Conservation (phyloP, 805 yeast genomes). For the Saccharomycopsis olivae region DNA sequence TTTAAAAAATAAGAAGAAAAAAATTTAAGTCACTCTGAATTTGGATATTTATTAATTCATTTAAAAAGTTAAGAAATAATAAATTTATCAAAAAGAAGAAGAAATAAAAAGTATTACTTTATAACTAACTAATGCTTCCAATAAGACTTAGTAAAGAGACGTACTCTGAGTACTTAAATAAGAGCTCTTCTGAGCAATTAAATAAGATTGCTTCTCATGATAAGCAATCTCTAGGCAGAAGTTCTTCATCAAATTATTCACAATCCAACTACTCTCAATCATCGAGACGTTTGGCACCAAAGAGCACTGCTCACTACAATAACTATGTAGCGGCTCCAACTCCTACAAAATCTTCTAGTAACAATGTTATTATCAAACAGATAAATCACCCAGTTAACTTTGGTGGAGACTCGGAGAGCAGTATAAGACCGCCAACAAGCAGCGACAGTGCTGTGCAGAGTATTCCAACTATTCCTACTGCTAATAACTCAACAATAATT, state of each 20-base stretch:
- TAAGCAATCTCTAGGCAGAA: background rate
- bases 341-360: background rate
- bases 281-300: background rate
- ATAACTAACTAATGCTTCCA: too few relatives aligned
- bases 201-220: background rate
- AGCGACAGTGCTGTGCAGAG: background rate
- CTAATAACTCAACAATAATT: background rate
- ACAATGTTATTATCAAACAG: slow-evolving; percentile 4
- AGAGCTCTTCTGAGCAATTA: background rate
- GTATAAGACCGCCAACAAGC: background rate
- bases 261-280: slow-evolving; percentile 1
- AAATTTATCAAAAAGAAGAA: too few relatives aligned
- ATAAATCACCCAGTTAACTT: background rate
- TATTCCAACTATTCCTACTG: background rate
- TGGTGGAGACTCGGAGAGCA: background rate
- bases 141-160: background rate
- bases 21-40: too few relatives aligned
- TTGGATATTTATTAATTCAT: too few relatives aligned
- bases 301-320: background rate
- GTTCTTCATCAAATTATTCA: slow-evolving; percentile 1
- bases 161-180: background rate
- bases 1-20: too few relatives aligned
- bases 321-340: background rate
- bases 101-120: too few relatives aligned
- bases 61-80: too few relatives aligned